phyloP scores from a whole-genome alignment of 345 rosid species.

The Boechera stricta region DNA sequence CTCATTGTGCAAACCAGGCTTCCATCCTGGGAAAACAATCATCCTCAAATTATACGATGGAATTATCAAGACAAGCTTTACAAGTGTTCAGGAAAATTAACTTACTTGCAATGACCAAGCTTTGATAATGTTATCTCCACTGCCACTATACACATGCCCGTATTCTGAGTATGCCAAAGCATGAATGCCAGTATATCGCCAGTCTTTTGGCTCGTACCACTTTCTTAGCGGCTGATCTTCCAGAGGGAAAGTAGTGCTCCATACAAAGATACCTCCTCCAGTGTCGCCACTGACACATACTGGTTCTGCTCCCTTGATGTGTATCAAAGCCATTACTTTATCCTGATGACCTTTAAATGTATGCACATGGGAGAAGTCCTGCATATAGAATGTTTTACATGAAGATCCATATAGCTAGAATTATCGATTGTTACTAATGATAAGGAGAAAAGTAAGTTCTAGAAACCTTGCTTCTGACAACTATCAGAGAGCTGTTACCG shows the following conservation, averaged over 20 bases:
- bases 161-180: conserved; percentile 67
- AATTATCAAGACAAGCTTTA: conserved; percentile 2
- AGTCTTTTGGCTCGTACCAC: conserved; percentile 91
- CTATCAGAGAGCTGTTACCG: conserved; percentile 24
- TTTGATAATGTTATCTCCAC: conserved; percentile 91
- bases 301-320: conserved; percentile 66
- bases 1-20: conserved; percentile 68
- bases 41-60: conserved; percentile 19
- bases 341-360: conserved; percentile 86
- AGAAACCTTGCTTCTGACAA: conserved; percentile 17
- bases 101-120: conserved; percentile 84
- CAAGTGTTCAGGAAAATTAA: conserved; percentile 17
- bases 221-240: conserved; percentile 68
- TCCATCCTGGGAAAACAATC: conserved; percentile 62
- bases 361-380: conserved; percentile 87
- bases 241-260: conserved; percentile 65
- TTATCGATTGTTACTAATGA: conserved; percentile 5
- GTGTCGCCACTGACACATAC: conserved; percentile 80
- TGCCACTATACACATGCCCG: conserved; percentile 75
- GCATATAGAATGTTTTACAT: conserved; percentile 37
- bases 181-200: conserved; percentile 95
- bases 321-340: conserved; percentile 76
- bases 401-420: conserved; percentile 14
- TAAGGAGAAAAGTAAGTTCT: conserved; percentile 13
- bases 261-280: conserved; percentile 88